A percentile compares a stretch with the other conserved stretches of the same genome.
Conservation (phyloP, 2,329 filamentous ascomycete species). For the Colletotrichum lentis region DNA sequence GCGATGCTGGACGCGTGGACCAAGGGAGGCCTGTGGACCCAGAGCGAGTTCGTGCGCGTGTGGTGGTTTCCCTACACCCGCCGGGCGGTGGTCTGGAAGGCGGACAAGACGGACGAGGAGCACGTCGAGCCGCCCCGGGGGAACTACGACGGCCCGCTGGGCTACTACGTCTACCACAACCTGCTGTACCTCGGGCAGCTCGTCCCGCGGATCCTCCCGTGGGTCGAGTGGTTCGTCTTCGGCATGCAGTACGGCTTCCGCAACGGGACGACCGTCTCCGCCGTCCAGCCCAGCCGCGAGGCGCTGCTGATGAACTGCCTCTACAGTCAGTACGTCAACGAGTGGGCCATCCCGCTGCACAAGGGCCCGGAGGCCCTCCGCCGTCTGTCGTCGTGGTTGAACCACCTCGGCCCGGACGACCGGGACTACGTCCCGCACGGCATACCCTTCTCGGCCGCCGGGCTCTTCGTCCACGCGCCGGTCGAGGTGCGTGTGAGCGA, state of each 20-base stretch:
- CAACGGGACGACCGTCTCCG: slow-evolving; percentile 72
- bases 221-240: slow-evolving; percentile 95
- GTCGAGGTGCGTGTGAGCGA: slow-evolving; percentile 90
- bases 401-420: slow-evolving; percentile 68
- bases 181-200: slow-evolving; percentile 82
- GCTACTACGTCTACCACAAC: slow-evolving; percentile 92
- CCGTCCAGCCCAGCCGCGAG: slow-evolving; percentile 79
- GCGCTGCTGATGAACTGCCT: slow-evolving; percentile 96
- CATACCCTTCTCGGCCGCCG: slow-evolving; percentile 83
- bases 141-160: slow-evolving; percentile 84
- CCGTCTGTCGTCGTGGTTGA: slow-evolving; percentile 87
- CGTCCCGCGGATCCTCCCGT: slow-evolving; percentile 80
- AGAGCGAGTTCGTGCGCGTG: slow-evolving; percentile 87
- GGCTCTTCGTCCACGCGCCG: slow-evolving; percentile 86
- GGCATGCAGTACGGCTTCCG: slow-evolving; percentile 96
- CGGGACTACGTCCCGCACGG: slow-evolving; percentile 68
- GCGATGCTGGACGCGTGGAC: slow-evolving; percentile 77
- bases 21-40: slow-evolving; percentile 74
- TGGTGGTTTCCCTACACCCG: slow-evolving; percentile 98
- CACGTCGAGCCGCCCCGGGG: slow-evolving; percentile 66
- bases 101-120: slow-evolving; percentile 76
- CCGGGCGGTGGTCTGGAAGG: slow-evolving; percentile 87
- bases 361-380: slow-evolving; percentile 87
- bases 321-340: slow-evolving; percentile 98
- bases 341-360: slow-evolving; percentile 90